Base-by-base conservation (phyloP, 2,329 filamentous ascomycete species). In the Trichoderma citrinoviride region DNA sequence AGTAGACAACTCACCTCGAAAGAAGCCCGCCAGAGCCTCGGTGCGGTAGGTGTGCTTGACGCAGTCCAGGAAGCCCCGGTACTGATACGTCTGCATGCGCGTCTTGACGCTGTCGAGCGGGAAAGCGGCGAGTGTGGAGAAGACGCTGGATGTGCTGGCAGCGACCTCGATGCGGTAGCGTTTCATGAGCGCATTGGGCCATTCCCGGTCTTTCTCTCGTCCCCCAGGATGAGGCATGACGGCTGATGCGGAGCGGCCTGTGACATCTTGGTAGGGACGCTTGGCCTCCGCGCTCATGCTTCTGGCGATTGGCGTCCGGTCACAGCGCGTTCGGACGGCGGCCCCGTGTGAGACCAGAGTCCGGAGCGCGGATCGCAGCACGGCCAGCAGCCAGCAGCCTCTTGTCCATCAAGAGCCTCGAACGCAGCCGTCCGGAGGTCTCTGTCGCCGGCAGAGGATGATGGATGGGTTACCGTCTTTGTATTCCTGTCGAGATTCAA, bases 51-150 rank as follows among this genome's bases (percentile, higher is more conserved):
- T 94, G 70, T 90, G 85, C 67, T 82, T 83, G 58, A 93, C 86
- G 74, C 91, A 93, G 76, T 92, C 88, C 73, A 85, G 77, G 76
- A 91, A 92, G 70, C 85, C 91, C 69, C 85, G 83, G 78, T 90
- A 93, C 68, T 90, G 87, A 78, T 95, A 94, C 69, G 90, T 91
- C 80, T 96, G 92, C 87, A 95, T 92, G 73, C 92, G 90, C 64
- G 90, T 93, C 82, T 96, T 96, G 75, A 94, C 89, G 72, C 92
- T 94, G 76, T 96, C 92, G 70, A 96, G 85, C 23, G 92, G 92
- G 74, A 94, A 96, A n/a, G 91, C 90, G 69, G 85, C 83, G 73
- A 92, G 84, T 47, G 91, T 95, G 43, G 90, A 92, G 64, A 94
- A 82, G 69, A 93, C 83, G 76, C 90, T 93, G 74, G 89, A 90